Base-by-base conservation (phyloP, 2,329 filamentous ascomycete genomes). In the Exophiala sp. region DNA sequence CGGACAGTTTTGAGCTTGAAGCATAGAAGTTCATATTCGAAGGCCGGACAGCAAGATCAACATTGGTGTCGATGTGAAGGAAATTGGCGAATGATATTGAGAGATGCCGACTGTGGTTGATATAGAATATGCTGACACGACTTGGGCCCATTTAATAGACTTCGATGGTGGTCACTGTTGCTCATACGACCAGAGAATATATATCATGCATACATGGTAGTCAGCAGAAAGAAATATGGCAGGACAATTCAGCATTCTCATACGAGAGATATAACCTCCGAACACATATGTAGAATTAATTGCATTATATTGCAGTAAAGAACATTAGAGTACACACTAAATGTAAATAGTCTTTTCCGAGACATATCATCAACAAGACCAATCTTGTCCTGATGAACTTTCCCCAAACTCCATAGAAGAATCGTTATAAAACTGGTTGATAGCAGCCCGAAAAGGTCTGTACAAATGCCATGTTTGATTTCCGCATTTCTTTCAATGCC, bases 291-390 rank as follows among this genome's bases (percentile, higher is more conserved):
- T 21, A 47, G 36, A 12, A 35, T 12, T 18, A 18, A 35, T 8
- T 16, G n/a, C 44, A 35, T 42, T 20, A 47, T 16, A 53, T 29
- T 29, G 24, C 24, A 29, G 24, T 29, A 29, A 29, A 29, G 7
- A 34, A 44, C 33, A 59, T 56, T 56, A 59, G 9, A 24, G 54
- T 56, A 54, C 43, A 56, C 57, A 59, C 40, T 55, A 56, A 14
- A 40, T 50, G 39, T 47, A 33, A 33, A 18, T 39, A 16, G 24
- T 41, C n/a, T 36, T 20, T 50, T 35, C 47, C 53, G 34, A 50
- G 47, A 59, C 50, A 50, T 39, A 24, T 48, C 50, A 35, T 49
- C 53, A 38, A 52, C 38, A 48, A 54, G 40, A 44, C 38, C 45
- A 42, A 51, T 40, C 42, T 48, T 38, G 44, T 46, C 47, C 43